Conservation (phyloP, 345 rosid species). For the Salix caprea region DNA sequence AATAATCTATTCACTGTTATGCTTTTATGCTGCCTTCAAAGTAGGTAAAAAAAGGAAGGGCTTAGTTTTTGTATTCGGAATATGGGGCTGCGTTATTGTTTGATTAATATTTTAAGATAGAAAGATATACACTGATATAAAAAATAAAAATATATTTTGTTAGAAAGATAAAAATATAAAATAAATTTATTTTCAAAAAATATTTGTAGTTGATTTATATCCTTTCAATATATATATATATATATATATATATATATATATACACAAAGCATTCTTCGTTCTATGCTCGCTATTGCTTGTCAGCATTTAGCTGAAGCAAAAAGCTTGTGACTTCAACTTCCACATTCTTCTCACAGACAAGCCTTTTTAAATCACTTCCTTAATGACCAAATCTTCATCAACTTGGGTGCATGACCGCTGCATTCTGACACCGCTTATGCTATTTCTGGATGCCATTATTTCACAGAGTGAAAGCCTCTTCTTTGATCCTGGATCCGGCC, state of each 20-base stretch:
- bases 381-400: constrained; percentile 10
- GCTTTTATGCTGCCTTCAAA: not conserved
- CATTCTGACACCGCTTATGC: too few species aligned
- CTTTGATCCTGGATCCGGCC: constrained; percentile 56
- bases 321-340: not conserved
- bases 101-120: too few species aligned
- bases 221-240: too few species aligned
- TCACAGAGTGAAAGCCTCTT: constrained; percentile 56
- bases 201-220: too few species aligned
- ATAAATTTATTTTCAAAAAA: too few species aligned
- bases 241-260: too few species aligned
- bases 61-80: not conserved
- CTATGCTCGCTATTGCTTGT: not conserved
- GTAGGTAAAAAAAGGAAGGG: not conserved
- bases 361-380: not conserved
- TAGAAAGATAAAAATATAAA: too few species aligned
- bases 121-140: too few species aligned
- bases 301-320: not conserved
- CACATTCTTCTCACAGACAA: not conserved
- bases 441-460: constrained; percentile 73
- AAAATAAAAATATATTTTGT: too few species aligned
- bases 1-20: too few species aligned
- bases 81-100: too few species aligned
- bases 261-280: not conserved
- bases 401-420: constrained; percentile 40